Percentiles rank a stretch among this genome's conserved stretches.
Conservation (phyloP, 176 grass and related monocot species). For the Rhynchospora breviuscula region DNA sequence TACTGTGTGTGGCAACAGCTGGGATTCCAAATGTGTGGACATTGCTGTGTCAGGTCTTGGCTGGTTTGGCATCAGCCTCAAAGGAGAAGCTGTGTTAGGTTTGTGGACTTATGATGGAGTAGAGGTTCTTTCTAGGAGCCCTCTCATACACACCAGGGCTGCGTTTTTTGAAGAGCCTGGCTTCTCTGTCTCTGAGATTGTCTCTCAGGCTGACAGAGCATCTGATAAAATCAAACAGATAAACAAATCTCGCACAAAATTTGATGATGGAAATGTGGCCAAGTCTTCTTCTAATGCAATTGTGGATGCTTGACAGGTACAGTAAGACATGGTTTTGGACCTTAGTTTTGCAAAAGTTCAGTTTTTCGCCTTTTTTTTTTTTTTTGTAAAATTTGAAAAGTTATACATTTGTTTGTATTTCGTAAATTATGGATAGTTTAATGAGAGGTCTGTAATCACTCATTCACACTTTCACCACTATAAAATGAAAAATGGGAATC, state of each 20-base stretch:
- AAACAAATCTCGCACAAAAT: conserved; percentile 35
- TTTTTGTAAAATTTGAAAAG: not conserved
- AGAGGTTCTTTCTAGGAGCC: conserved; percentile 52
- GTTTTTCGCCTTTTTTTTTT: not conserved
- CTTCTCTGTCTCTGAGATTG: conserved; percentile 76
- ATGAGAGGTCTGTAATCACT: not conserved
- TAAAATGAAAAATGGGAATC: not conserved
- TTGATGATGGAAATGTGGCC: not conserved
- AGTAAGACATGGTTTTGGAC: not conserved
- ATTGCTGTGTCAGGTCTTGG: conserved; percentile 80
- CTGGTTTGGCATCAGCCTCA: conserved; percentile 69
- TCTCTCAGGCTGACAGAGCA: conserved; percentile 62
- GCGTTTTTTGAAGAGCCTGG: conserved; percentile 69
- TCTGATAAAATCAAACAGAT: conserved; percentile 47
- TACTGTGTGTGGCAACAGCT: conserved; percentile 54
- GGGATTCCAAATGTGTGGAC: conserved; percentile 61
- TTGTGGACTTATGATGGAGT: conserved; percentile 86
- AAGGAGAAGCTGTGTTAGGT: conserved; percentile 58
- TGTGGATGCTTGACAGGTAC: conserved; percentile 8
- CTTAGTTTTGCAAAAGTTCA: not conserved
- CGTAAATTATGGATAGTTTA: not conserved
- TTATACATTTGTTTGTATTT: not conserved
- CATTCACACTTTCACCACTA: not conserved
- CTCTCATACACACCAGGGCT: conserved; percentile 58
- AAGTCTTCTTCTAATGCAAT: conserved; percentile 1